Base-by-base conservation (phyloP, 345 rosid genomes). In the Boechera retrofracta region DNA sequence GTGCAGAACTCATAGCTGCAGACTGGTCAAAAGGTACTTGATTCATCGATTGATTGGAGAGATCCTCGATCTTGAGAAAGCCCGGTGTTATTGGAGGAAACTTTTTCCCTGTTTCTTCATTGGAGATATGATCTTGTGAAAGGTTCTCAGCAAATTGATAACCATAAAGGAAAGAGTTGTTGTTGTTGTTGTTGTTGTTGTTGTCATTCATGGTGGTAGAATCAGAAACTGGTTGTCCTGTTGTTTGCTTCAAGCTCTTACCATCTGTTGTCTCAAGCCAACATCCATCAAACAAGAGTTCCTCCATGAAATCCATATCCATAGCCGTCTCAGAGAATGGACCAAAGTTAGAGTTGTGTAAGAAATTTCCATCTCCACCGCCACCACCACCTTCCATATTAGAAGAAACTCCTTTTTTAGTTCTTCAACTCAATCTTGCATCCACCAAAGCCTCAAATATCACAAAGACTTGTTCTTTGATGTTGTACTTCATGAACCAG, bases 231-330 rank as follows among this genome's bases (percentile, higher is more conserved):
- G 74, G 79, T 39, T 81, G 76, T 39, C 68, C 82, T 2, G 74
- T 60, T 11, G 81, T 85, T 68, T 79, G 69, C 67, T 78, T 78
- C 74, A 82, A 69, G 83, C 73, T 75, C 32, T 81, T 79, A 47
- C 84, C 86, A 80, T 86, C 91, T 5, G 85, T 80, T 55, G 91
- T 74, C 87, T 90, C 92, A 57, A 92, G 75, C 92, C 94, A 90
- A 83, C 92, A 90, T 41, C 98, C 90, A 75, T 89, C 96, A 67
- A 75, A 80, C 82, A 92, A 86, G 78, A 92, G 91, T 71, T 92
- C 88, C 56, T 94, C 94, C 94, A 94, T 85, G 77, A 89, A 86
- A 84, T 92, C 97, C 86, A 94, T 84, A 84, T 94, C 91, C 91
- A 89, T 84, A 78, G 88, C 72, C 64, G 87, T 56, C 32, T 81